Evolutionary conservation across 169 alveolate genomes (phyloP).

Genomic region (Eimeria sp.): DNA sequence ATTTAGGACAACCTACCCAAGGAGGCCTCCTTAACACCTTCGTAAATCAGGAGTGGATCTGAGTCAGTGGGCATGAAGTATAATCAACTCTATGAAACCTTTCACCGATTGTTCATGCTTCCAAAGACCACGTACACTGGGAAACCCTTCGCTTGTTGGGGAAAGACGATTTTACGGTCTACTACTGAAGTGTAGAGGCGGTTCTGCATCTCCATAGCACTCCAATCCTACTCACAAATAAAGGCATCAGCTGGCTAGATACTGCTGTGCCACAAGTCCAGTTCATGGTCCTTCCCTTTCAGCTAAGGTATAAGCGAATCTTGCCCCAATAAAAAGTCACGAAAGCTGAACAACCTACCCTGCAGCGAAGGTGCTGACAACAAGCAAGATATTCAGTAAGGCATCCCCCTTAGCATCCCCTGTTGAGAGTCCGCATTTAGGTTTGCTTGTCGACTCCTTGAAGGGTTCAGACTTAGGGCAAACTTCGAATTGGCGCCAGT

Average conservation of each 20-base stretch:
- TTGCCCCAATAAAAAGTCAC: background rate
- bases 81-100: background rate
- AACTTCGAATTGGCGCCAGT: background rate
- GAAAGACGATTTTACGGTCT: background rate
- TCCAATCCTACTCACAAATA: background rate
- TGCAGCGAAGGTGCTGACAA: background rate
- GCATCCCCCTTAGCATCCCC: background rate
- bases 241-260: background rate
- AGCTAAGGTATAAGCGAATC: background rate
- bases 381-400: background rate
- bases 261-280: background rate
- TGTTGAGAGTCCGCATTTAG: background rate
- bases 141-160: background rate
- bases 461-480: background rate
- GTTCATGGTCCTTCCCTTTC: background rate
- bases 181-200: background rate
- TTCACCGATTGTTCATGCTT: background rate
- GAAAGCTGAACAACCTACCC: constrained; percentile 10
- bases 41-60: background rate
- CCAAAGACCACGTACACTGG: background rate
- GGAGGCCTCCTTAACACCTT: background rate
- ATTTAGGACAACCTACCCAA: background rate
- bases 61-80: background rate
- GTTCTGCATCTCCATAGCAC: background rate
- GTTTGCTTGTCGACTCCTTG: background rate